Conservation (phyloP, 208 protist genomes). For the Acanthamoeba rhysodes region DNA sequence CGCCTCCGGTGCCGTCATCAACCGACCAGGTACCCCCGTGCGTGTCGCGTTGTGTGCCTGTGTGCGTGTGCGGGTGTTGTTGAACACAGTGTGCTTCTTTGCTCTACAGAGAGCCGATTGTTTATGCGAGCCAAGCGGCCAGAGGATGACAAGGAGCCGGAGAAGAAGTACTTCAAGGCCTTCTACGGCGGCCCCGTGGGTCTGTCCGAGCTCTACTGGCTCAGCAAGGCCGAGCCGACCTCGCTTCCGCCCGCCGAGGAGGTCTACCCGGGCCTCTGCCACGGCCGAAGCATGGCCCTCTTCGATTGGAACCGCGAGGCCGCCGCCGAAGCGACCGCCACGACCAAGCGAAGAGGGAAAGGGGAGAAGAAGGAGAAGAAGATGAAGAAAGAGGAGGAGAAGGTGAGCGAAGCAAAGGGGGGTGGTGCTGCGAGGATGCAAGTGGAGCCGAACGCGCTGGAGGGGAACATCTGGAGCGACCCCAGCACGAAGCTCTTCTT, state of each 20-base stretch:
- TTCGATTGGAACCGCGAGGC: not conserved
- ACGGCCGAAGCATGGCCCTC: not conserved
- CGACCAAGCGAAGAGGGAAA: constrained; percentile 12
- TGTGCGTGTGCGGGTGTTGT: not conserved
- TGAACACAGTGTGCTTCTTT: too few relatives aligned
- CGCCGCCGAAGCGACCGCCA: not conserved
- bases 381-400: not conserved
- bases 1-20: constrained; percentile 7
- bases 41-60: not conserved
- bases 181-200: constrained; percentile 48
- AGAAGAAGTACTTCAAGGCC: constrained; percentile 10
- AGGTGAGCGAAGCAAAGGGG: not conserved
- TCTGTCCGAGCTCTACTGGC: constrained; percentile 4
- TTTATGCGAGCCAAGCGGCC: not conserved
- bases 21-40: constrained; percentile 4
- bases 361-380: not conserved
- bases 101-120: not conserved
- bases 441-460: not conserved
- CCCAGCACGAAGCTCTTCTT: constrained; percentile 19
- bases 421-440: not conserved
- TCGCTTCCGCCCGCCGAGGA: not conserved
- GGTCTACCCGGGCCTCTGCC: constrained; percentile 33
- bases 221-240: constrained; percentile 16
- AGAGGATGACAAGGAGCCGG: not conserved
- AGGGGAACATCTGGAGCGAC: not conserved